Conservation (phyloP, 2,329 filamentous ascomycete genomes). For the Chlorencoelia australis region DNA sequence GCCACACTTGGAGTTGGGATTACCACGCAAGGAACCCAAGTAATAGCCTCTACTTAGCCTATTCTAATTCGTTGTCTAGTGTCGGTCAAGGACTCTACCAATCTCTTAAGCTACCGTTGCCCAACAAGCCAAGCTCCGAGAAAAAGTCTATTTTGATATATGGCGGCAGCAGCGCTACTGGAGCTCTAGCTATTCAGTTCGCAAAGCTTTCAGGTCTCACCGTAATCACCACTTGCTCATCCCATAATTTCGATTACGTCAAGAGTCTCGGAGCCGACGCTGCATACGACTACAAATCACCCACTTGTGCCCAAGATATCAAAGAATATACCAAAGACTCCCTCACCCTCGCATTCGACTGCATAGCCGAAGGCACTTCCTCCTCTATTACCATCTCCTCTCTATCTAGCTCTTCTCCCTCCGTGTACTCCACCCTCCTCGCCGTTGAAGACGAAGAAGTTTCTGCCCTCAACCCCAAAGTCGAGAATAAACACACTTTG, state of each 20-base stretch:
- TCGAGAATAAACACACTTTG: conserved; percentile 24
- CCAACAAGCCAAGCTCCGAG: conserved; percentile 30
- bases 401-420: conserved; percentile 28
- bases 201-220: conserved; percentile 31
- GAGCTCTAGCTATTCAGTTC: conserved; percentile 39
- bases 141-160: conserved; percentile 37
- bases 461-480: conserved; percentile 32
- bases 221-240: conserved; percentile 37
- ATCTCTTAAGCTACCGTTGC: conserved; percentile 35
- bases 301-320: conserved; percentile 36
- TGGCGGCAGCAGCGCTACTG: conserved; percentile 41
- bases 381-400: conserved; percentile 31
- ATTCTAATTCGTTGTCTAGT: conserved; percentile 26
- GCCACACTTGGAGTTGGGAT: conserved; percentile 26
- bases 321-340: conserved; percentile 33
- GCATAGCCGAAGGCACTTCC: conserved; percentile 32
- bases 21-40: conserved; percentile 16
- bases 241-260: conserved; percentile 38
- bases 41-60: neutral
- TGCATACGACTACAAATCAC: conserved; percentile 40
- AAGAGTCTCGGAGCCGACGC: conserved; percentile 34
- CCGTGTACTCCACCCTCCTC: conserved; percentile 33
- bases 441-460: conserved; percentile 30
- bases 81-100: conserved; percentile 41
- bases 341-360: conserved; percentile 38